phyloP scores from a whole-genome alignment of 768 basidiomycete genomes.

The Leccinum fibrillosum region DNA sequence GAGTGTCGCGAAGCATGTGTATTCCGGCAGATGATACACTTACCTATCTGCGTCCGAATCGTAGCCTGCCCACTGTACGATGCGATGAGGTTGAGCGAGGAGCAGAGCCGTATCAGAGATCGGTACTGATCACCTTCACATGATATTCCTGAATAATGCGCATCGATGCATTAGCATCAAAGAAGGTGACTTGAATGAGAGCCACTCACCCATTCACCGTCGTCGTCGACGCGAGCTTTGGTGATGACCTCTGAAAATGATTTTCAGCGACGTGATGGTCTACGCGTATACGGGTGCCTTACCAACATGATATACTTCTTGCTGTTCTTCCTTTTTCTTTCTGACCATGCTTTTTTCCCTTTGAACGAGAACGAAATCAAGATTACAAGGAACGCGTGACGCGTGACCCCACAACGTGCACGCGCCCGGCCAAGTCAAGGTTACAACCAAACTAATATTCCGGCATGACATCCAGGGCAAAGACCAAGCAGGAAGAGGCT shows the following conservation, averaged over 20 bases:
- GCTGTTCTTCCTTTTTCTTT: constrained; percentile 27
- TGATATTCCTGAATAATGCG: constrained; percentile 49
- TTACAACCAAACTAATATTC: neutral
- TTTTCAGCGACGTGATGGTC: neutral
- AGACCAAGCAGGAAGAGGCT: constrained; percentile 84
- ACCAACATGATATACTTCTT: constrained; percentile 50
- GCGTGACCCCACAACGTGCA: neutral
- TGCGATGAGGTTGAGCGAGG: constrained; percentile 4
- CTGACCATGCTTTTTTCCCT: constrained; percentile 16
- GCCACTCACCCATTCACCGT: constrained; percentile 50
- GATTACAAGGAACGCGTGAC: constrained; percentile 15
- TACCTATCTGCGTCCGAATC: constrained; percentile 55
- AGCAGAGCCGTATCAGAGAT: neutral
- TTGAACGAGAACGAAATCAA: neutral
- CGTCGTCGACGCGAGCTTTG: constrained; percentile 49
- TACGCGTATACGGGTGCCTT: constrained; percentile 10
- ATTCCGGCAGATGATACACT: constrained; percentile 4
- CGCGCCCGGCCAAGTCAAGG: neutral
- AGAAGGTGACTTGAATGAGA: neutral
- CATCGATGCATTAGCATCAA: neutral
- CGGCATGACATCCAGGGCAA: constrained; percentile 46
- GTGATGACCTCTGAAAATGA: constrained; percentile 53
- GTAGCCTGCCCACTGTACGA: constrained; percentile 65
- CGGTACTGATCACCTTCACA: constrained; percentile 53
- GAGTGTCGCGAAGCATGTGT: neutral